These are phyloP conservation scores for Rhodomyrtus tomentosa DNA, from an alignment of 345 rosid genomes.

Conservation along the genomic window DNA sequence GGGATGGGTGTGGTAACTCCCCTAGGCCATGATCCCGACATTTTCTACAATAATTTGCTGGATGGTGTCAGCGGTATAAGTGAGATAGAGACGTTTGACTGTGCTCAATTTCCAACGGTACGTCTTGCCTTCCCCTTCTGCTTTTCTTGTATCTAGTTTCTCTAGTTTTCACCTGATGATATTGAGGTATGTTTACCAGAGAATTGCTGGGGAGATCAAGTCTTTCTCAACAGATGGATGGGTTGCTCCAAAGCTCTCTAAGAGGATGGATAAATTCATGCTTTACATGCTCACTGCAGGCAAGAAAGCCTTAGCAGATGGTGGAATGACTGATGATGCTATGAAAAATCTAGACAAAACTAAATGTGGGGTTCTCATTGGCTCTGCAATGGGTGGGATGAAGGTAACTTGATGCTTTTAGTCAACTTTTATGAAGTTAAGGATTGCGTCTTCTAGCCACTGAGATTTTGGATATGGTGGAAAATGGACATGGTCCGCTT, in stretches of 20 bases:
- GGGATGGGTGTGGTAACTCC: slow-evolving; percentile 50
- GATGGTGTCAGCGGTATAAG: slow-evolving; percentile 45
- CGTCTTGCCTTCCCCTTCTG: neutral
- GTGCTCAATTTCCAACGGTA: slow-evolving; percentile 41
- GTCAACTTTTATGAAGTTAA: neutral
- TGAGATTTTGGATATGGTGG: neutral
- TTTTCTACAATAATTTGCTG: slow-evolving; percentile 36
- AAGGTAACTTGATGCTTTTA: slow-evolving; percentile 15
- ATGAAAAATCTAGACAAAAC: slow-evolving; percentile 25
- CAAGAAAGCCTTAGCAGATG: slow-evolving; percentile 52
- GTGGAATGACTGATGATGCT: slow-evolving; percentile 35
- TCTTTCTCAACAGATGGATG: slow-evolving; percentile 40
- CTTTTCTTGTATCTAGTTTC: neutral
- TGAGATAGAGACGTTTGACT: slow-evolving; percentile 44
- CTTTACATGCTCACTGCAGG: slow-evolving; percentile 47
- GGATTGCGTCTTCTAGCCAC: neutral
- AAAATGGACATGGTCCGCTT: neutral
- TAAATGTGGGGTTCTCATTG: slow-evolving; percentile 47
- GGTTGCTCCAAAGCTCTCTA: slow-evolving; percentile 39
- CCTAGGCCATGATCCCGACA: slow-evolving; percentile 35
- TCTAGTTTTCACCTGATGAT: neutral
- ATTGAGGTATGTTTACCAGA: slow-evolving; percentile 6
- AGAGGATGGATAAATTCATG: slow-evolving; percentile 51
- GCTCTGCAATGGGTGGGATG: slow-evolving; percentile 51
- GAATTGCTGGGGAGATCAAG: slow-evolving; percentile 57